Evolutionary conservation across 441 rosid genomes (phyloP).

Genomic region (Viola pubescens): DNA sequence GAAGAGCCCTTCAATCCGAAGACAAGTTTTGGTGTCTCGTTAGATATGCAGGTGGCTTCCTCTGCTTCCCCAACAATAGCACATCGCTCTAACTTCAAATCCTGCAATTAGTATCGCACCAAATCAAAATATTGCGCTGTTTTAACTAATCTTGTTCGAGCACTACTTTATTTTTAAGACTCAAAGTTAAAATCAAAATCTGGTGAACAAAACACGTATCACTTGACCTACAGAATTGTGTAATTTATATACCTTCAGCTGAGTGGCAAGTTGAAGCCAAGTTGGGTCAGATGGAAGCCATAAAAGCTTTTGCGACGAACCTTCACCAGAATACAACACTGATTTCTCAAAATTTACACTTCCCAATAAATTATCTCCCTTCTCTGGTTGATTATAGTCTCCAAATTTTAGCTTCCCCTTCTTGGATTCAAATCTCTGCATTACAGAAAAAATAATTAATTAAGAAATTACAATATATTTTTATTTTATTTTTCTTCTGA

Average conservation of each 20-base stretch:
- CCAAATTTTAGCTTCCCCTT: conserved; percentile 1
- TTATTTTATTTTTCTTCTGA: background rate
- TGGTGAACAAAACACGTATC: too few species aligned
- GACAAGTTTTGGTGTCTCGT: background rate
- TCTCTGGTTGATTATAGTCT: conserved; percentile 3
- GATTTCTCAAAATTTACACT: background rate
- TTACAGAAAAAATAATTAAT: background rate
- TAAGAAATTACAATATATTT: background rate
- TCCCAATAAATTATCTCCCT: conserved; percentile 3
- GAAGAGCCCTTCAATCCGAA: background rate
- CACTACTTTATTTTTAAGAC: too few species aligned
- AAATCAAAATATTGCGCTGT: too few species aligned
- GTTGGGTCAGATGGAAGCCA: background rate
- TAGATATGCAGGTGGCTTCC: too few species aligned
- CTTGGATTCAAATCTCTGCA: background rate
- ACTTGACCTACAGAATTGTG: background rate
- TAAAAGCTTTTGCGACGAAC: background rate
- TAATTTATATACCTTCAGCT: background rate
- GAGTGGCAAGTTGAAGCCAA: conserved; percentile 1
- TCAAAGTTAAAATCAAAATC: too few species aligned
- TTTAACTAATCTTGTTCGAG: too few species aligned
- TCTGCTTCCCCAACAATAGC: too few species aligned
- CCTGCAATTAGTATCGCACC: background rate
- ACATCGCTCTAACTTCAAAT: background rate
- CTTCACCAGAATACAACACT: background rate